A percentile compares a stretch with the other conserved stretches of the same genome.
Evolutionary conservation across 129 eudicot species (phyloP).

Genomic region (Flaveria brownii): DNA sequence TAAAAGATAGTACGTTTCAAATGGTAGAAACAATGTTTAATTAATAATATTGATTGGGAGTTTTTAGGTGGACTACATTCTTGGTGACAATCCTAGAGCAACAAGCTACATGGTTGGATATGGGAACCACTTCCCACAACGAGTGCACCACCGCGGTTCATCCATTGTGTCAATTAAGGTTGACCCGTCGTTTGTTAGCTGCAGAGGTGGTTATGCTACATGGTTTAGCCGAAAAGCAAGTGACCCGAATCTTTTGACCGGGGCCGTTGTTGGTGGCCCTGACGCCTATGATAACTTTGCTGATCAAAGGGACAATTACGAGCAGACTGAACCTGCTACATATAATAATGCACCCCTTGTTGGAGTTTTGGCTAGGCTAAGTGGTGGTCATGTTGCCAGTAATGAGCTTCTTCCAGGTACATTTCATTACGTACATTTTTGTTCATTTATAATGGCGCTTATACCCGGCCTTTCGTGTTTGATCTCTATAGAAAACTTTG

Average conservation of each 20-base stretch:
- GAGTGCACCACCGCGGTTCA: constrained; percentile 90
- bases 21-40: background rate
- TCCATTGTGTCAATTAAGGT: constrained; percentile 91
- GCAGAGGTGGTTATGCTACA: constrained; percentile 92
- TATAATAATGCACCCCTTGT: constrained; percentile 95
- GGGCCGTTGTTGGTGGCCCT: constrained; percentile 97
- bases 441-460: background rate
- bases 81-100: constrained; percentile 96
- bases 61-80: constrained; percentile 81
- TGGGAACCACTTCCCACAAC: constrained; percentile 80
- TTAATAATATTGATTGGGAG: background rate
- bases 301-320: constrained; percentile 85
- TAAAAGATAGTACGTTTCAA: background rate
- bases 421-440: background rate
- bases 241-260: constrained; percentile 78
- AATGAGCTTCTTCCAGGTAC: constrained; percentile 85
- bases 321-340: constrained; percentile 99
- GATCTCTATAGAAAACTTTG: background rate
- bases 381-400: constrained; percentile 59
- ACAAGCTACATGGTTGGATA: constrained; percentile 99
- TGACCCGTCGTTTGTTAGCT: constrained; percentile 72
- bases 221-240: constrained; percentile 84
- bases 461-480: background rate
- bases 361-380: constrained; percentile 76
- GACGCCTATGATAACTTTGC: constrained; percentile 98